Conservation (phyloP, 176 grass and related monocot species). For the Melocanna baccifera region DNA sequence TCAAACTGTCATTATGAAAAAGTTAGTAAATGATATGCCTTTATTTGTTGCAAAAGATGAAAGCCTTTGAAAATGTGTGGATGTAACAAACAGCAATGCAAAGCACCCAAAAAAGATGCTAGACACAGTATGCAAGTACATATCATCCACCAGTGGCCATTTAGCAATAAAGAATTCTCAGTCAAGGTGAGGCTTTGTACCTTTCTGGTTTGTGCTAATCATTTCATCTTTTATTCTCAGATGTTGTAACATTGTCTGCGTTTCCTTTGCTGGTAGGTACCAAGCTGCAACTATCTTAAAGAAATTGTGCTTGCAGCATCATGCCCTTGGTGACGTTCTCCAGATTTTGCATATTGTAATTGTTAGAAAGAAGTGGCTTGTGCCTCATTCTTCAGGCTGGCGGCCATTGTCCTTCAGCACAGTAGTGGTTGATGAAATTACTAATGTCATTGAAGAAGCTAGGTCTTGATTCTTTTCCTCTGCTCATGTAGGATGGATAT, state of each 20-base stretch:
- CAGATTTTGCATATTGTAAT: constrained; percentile 67
- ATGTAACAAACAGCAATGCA: constrained; percentile 56
- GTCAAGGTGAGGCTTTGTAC: constrained; percentile 49
- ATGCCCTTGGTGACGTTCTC: constrained; percentile 49
- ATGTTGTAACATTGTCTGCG: constrained; percentile 4
- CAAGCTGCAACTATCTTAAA: constrained; percentile 69
- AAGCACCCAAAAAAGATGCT: constrained; percentile 44
- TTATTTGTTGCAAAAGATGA: constrained; percentile 68
- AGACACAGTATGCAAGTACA: constrained; percentile 46
- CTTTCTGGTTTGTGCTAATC: not conserved
- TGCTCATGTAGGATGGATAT: constrained; percentile 13
- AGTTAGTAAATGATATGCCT: constrained; percentile 45
- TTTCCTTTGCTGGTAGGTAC: constrained; percentile 55
- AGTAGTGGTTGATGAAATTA: constrained; percentile 25
- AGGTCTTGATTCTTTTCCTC: constrained; percentile 27
- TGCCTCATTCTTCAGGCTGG: constrained; percentile 72
- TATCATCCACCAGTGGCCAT: constrained; percentile 42
- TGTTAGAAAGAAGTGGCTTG: constrained; percentile 65
- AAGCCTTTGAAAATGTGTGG: constrained; percentile 69
- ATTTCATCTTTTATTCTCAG: constrained; percentile 16
- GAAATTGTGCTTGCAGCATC: constrained; percentile 61
- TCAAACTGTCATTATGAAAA: constrained; percentile 58
- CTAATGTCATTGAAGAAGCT: constrained; percentile 2
- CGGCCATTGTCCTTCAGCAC: constrained; percentile 71
- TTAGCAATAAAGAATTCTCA: constrained; percentile 49